These are phyloP conservation scores for Coemansia biformis DNA, from an alignment of 192 early-diverging fungal species.

Conservation along the genomic window DNA sequence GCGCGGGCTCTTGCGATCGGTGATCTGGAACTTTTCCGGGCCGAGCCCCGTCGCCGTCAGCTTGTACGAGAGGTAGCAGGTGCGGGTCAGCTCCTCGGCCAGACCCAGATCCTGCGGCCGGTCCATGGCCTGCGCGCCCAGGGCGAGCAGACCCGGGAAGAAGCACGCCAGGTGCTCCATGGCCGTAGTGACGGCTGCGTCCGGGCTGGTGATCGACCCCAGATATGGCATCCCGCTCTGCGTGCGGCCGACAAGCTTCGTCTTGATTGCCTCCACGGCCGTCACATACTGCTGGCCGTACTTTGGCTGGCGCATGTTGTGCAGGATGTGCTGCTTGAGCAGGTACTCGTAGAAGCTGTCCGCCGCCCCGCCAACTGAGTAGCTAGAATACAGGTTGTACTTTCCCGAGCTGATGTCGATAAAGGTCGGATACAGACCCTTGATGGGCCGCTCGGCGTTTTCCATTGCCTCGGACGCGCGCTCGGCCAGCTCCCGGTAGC, in stretches of 20 bases:
- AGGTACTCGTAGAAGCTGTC: slow-evolving; percentile 97
- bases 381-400: slow-evolving; percentile 28
- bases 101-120: slow-evolving; percentile 61
- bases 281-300: slow-evolving; percentile 66
- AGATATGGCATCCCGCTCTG: slow-evolving; percentile 8
- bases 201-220: slow-evolving; percentile 7
- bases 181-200: slow-evolving; percentile 45
- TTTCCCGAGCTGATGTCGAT: slow-evolving; percentile 20
- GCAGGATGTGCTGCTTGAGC: slow-evolving; percentile 82
- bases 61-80: slow-evolving; percentile 76
- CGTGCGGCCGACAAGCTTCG: slow-evolving; percentile 18
- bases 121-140: slow-evolving; percentile 56
- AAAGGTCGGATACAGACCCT: slow-evolving; percentile 75
- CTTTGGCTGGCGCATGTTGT: slow-evolving; percentile 53
- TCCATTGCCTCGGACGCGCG: slow-evolving; percentile 52
- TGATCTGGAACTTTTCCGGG: slow-evolving; percentile 71
- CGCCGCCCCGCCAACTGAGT: slow-evolving; percentile 71
- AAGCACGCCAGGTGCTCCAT: slow-evolving; percentile 98
- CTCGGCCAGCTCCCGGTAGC: slow-evolving; percentile 70
- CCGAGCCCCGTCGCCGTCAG: slow-evolving; percentile 72
- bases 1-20: not conserved
- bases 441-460: slow-evolving; percentile 30
- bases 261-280: slow-evolving; percentile 60
- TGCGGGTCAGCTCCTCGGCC: slow-evolving; percentile 69
- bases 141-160: slow-evolving; percentile 74